Base-by-base conservation (phyloP, 441 rosid genomes). In the Codiaeum variegatum region DNA sequence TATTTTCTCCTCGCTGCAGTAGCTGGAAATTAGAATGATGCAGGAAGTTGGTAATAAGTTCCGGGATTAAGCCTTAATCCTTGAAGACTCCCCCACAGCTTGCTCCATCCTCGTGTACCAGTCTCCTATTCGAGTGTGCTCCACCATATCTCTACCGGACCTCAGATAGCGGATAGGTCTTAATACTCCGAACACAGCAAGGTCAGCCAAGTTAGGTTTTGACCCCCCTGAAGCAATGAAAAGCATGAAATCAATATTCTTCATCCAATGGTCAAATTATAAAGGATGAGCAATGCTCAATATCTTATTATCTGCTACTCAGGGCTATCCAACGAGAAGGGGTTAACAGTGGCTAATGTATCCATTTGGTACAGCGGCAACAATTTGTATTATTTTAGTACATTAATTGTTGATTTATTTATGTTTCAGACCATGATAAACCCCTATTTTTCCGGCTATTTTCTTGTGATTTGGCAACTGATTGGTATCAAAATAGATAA, bases 61-160 rank as follows among this genome's bases (percentile, higher is more conserved):
- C 24, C 72, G 56, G 36, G 11, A 61, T 74, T 73, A 74, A 19
- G 73, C 81, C 74, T 64, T 77, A 59, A 87, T 83, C 74, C 89
- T 76, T 2, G 94, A 78, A 52, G 94, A 77, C 62, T 81, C 88
- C 40, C 97, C 98, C 31, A 90, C 89, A 2, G 83, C 77, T 28
- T 74, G 77, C 73, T 89, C 92, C 92, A 92, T 89, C 47, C 92
- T 84, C 32, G 80, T 59, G 70, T 86, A 90, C 96, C 97, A 89
- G 69, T 88, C 90, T 24, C 96, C 92, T 44, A 92, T 88, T 40
- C 79, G 89, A 28, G 93, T 90, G 72, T 90, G 86, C 64, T 89
- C 88, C 74, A 89, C 93, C 98, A 89, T 90, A 79, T 92, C 98
- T 70, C 79, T 84, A 34, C 98, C 96, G 0, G 98, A 88, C 68